Evolutionary conservation across 768 basidiomycete genomes (phyloP), one percentile per base, ranked within the genome.

Genomic region (Suillus variegatus): DNA sequence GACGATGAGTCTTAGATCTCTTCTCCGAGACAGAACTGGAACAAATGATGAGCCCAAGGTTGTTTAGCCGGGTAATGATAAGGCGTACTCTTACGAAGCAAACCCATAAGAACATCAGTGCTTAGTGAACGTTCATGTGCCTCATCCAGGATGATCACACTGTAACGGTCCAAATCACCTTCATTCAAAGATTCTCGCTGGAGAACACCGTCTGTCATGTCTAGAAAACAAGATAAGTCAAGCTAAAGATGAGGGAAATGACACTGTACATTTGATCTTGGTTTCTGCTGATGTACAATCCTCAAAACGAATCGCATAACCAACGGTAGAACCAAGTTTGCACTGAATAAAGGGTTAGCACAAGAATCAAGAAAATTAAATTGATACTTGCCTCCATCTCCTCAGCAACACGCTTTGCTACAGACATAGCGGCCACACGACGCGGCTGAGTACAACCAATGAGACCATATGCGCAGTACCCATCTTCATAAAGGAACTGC

Each of bases 371-470:
- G 58, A 28, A 61, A 25, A 64, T 28, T 49, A 55, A 62, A 51
- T 7, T 61, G 9, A 32, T 35, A 74, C 87, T 63, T 55, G 93
- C 93, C 87, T 97, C 94, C 92, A 99, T 99, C 79, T 99, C 97
- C 74, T 99, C 97, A 73, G 94, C 95, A 65, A 99, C 97, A 77
- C 97, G 95, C 81, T 99, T 99, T n/a, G 97, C 97, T 8, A 99
- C 97, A 12, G 94, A 96, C 97, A 99, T 99, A 18, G 97, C 97
- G 54, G 97, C 97, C 36, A 99, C 97, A 80, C 97, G 95, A 70
- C 97, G 87, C 58, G 97, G 97, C 74, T 99, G 97, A 0, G 97
- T 99, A 74, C 97, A 99, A 13, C 97, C 97, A 60, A 99, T 88
- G 51, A 99, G 84, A 20, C 97, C 97, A 78, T 89, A 85, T 5